Evolutionary conservation across 495 filamentous ascomycete genomes (phyloP).

Genomic region (Hypoxylon rickii): DNA sequence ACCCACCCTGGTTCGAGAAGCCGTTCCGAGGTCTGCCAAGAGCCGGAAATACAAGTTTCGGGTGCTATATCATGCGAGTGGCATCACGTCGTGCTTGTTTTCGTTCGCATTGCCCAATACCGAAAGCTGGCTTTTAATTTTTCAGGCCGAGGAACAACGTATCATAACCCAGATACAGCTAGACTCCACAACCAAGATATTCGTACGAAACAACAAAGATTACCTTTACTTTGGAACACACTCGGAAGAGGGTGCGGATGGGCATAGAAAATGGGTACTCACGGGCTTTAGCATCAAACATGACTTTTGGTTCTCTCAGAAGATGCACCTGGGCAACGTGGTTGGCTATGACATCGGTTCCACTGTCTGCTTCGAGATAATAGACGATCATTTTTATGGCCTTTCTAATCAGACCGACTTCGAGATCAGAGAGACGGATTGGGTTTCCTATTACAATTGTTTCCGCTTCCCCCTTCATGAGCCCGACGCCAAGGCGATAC

Average conservation of each 20-base stretch:
- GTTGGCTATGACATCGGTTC: constrained; percentile 68
- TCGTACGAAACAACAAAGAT: constrained; percentile 68
- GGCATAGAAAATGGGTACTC: constrained; percentile 65
- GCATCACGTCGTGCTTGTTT: constrained; percentile 63
- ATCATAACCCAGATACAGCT: constrained; percentile 50
- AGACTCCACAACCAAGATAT: constrained; percentile 57
- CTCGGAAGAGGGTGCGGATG: constrained; percentile 54
- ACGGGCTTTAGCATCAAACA: constrained; percentile 55
- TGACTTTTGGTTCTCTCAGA: constrained; percentile 38
- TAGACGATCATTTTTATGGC: constrained; percentile 70
- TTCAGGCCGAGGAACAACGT: constrained; percentile 53
- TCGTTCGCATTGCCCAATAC: constrained; percentile 42
- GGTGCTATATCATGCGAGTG: constrained; percentile 65
- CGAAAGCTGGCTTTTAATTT: constrained; percentile 60
- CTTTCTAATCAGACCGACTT: constrained; percentile 69
- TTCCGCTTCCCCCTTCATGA: constrained; percentile 59
- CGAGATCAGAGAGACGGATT: constrained; percentile 68
- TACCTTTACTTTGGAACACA: constrained; percentile 73
- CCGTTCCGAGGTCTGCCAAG: constrained; percentile 35
- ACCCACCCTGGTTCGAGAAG: constrained; percentile 46
- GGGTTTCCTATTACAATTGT: constrained; percentile 73
- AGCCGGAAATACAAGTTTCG: constrained; percentile 55
- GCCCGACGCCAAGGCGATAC: constrained; percentile 35
- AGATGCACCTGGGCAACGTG: constrained; percentile 56
- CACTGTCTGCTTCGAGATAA: constrained; percentile 73